These are phyloP conservation scores for Penicillium malachiteum DNA, from an alignment of 495 filamentous ascomycete species.

Conservation along the genomic window DNA sequence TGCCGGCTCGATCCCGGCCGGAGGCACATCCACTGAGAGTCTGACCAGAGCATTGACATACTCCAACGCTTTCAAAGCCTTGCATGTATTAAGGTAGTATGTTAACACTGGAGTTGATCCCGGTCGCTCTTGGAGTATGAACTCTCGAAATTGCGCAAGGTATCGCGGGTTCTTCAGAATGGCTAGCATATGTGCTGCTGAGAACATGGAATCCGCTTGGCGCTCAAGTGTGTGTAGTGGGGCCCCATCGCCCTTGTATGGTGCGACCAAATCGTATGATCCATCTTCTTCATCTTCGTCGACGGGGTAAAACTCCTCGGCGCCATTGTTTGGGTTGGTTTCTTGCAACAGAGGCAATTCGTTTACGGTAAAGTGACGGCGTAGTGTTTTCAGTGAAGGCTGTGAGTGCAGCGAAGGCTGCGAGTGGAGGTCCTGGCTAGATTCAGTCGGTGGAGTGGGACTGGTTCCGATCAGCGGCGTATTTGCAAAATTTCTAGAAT, in stretches of 20 bases:
- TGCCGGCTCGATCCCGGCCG: slow-evolving; percentile 47
- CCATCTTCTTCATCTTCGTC: slow-evolving; percentile 20
- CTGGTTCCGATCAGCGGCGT: slow-evolving; percentile 1
- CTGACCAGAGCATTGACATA: slow-evolving; percentile 66
- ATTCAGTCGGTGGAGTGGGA: slow-evolving; percentile 8
- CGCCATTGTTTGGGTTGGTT: slow-evolving; percentile 30
- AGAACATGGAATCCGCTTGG: slow-evolving; percentile 63
- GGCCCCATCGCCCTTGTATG: slow-evolving; percentile 18
- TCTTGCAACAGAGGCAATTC: slow-evolving; percentile 32
- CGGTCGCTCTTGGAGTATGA: slow-evolving; percentile 67
- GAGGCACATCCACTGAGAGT: slow-evolving; percentile 28
- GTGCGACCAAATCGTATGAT: slow-evolving; percentile 36
- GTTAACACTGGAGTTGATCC: slow-evolving; percentile 65
- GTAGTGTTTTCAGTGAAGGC: slow-evolving; percentile 24
- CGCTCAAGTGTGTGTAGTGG: slow-evolving; percentile 50
- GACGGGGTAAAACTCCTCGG: slow-evolving; percentile 30
- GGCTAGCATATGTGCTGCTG: slow-evolving; percentile 56
- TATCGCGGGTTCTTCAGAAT: slow-evolving; percentile 64
- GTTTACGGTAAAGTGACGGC: slow-evolving; percentile 24
- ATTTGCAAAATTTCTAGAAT: neutral
- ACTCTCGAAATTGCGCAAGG: slow-evolving; percentile 60
- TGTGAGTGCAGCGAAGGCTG: slow-evolving; percentile 19
- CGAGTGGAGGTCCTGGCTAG: slow-evolving; percentile 9
- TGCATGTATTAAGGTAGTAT: slow-evolving; percentile 63
- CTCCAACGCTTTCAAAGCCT: slow-evolving; percentile 63